Conservation (phyloP, 1,139 yeast genomes). For the Yamadazyma diddensiae region DNA sequence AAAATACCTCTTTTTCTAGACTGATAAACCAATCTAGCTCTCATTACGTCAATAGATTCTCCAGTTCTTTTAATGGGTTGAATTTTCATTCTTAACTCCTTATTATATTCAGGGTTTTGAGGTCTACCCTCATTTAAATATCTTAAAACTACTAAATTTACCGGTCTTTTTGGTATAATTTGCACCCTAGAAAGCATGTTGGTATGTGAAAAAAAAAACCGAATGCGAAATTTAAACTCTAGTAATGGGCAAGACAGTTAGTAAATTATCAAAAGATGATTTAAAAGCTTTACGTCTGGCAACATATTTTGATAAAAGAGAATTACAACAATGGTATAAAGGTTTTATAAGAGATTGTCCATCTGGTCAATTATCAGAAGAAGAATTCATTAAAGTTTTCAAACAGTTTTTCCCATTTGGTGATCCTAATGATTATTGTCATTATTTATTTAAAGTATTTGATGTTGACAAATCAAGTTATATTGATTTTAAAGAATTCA, state of each 20-base stretch:
- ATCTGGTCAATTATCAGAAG: slow-evolving; percentile 79
- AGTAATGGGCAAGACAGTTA: slow-evolving; percentile 90
- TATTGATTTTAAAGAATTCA: slow-evolving; percentile 91
- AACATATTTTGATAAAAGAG: slow-evolving; percentile 90
- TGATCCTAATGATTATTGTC: slow-evolving; percentile 89
- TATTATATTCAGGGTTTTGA: slow-evolving; percentile 38
- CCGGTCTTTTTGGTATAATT: neutral
- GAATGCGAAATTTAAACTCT: neutral
- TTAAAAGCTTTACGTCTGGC: slow-evolving; percentile 76
- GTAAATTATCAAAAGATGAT: slow-evolving; percentile 90
- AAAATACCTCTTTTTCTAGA: slow-evolving; percentile 93
- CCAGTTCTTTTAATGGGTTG: slow-evolving; percentile 72
- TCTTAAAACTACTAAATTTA: slow-evolving; percentile 1
- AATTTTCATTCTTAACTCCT: slow-evolving; percentile 51
- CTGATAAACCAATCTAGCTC: slow-evolving; percentile 87
- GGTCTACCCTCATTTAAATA: slow-evolving; percentile 42
- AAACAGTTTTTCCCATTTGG: slow-evolving; percentile 99
- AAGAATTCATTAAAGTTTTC: slow-evolving; percentile 87
- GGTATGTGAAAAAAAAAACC: neutral
- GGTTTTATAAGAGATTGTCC: slow-evolving; percentile 96
- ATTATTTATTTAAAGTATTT: slow-evolving; percentile 82
- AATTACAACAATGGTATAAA: slow-evolving; percentile 96
- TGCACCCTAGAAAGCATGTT: too few species aligned
- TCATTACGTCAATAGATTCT: slow-evolving; percentile 72
- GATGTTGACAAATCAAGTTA: slow-evolving; percentile 79